Base-by-base conservation (phyloP, 2,329 filamentous ascomycete genomes). In the Claviceps digitariae region DNA sequence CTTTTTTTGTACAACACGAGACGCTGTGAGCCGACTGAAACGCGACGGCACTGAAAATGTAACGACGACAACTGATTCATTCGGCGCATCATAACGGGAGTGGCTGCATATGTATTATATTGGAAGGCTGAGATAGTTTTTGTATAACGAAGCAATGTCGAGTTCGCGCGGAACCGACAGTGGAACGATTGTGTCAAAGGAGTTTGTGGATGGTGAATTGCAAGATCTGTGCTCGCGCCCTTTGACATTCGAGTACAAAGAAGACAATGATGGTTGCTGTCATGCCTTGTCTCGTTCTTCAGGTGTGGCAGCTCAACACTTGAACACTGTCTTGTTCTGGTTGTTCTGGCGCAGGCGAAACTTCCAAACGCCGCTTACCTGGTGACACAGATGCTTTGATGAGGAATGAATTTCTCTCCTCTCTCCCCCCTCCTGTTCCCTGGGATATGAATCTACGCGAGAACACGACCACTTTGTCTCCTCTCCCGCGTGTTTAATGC, bases 21-120 rank as follows among this genome's bases (percentile, higher is more conserved):
- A 50, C 41, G 52, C n/a, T 31, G 29, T 36, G 29, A 45, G 48
- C 48, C 52, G 48, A 5, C 25, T 48, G 45, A 52, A 52, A 48
- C 51, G 36, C 44, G 25, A 7, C 23, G 43, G 45, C 31, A 27
- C 13, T n/a, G 23, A 23, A 40, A 13, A 20, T 41, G 51, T 41
- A 29, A 52, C 51, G 44, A 31, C 23, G 21, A 23, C 31, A 23
- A 44, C 10, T 45, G 25, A 8, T 21, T 21, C 20, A 21, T 23
- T 44, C 5, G 38, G n/a, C 49, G 40, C 25, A 31, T 44, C 34
- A 34, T 21, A 17, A 38, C 50, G 20, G 29, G 50, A 46, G 50
- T 52, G 44, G 44, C 34, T 48, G 44, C n/a, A 20, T 48, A 17
- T 48, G 44, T 48, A 46, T 34, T 17, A 34, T 29, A 23, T 12